phyloP scores from a whole-genome alignment of 257 asterid species.

The Fraxinus anomala region DNA sequence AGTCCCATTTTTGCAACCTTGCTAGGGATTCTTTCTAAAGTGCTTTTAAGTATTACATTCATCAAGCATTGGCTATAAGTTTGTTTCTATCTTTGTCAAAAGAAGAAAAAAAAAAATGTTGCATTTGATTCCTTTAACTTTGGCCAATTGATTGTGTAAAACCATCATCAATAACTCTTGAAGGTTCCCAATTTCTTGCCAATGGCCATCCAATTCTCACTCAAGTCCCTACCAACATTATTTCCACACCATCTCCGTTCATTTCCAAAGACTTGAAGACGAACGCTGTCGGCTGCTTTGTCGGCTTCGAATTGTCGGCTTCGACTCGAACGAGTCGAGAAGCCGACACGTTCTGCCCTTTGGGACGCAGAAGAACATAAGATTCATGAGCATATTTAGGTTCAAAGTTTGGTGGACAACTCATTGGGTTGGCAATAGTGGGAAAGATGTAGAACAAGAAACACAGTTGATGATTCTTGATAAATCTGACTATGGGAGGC shows the following conservation, averaged over 20 bases:
- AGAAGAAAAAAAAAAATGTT: too few relatives aligned
- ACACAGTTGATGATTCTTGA: slow-evolving; percentile 35
- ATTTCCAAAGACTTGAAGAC: slow-evolving; percentile 18
- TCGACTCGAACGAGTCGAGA: slow-evolving; percentile 11
- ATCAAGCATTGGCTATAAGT: neutral
- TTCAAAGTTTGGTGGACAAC: slow-evolving; percentile 46
- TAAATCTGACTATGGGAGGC: slow-evolving; percentile 23
- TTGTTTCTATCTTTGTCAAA: neutral
- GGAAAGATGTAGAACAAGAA: slow-evolving; percentile 32
- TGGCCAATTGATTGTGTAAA: slow-evolving; percentile 9
- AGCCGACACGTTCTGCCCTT: slow-evolving; percentile 36
- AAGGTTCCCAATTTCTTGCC: slow-evolving; percentile 26
- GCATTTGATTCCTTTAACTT: neutral
- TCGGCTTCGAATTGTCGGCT: slow-evolving; percentile 36
- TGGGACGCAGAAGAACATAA: slow-evolving; percentile 30
- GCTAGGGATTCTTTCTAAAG: too few relatives aligned
- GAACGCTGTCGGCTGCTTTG: slow-evolving; percentile 26
- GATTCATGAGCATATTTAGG: slow-evolving; percentile 39
- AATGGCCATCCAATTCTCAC: slow-evolving; percentile 37
- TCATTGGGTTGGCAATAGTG: slow-evolving; percentile 32
- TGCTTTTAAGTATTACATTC: too few relatives aligned
- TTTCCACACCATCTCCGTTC: slow-evolving; percentile 23
- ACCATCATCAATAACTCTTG: slow-evolving; percentile 27
- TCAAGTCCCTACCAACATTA: slow-evolving; percentile 26
- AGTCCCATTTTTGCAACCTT: too few relatives aligned